Conservation (phyloP, 805 yeast genomes). For the Candida insectalens region DNA sequence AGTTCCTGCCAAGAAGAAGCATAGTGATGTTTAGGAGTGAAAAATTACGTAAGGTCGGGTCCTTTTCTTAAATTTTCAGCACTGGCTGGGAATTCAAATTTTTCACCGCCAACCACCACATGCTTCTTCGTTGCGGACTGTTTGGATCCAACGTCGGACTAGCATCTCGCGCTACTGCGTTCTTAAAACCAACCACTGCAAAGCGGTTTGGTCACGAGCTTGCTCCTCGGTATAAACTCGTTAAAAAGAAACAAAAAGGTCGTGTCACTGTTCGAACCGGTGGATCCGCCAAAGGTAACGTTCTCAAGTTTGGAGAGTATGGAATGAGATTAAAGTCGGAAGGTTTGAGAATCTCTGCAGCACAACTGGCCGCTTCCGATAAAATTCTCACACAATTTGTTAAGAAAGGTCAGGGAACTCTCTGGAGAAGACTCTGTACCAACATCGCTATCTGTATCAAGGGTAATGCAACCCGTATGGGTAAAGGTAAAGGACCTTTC, state of each 20-base stretch:
- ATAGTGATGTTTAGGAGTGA: too few relatives aligned
- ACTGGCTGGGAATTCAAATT: too few relatives aligned
- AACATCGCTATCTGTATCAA: slow-evolving; percentile 88
- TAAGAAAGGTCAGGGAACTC: slow-evolving; percentile 65
- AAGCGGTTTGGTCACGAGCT: slow-evolving; percentile 45
- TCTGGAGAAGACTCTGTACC: slow-evolving; percentile 75
- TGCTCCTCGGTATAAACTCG: slow-evolving; percentile 65
- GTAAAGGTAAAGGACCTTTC: slow-evolving; percentile 97
- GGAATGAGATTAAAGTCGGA: slow-evolving; percentile 86
- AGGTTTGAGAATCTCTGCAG: slow-evolving; percentile 78
- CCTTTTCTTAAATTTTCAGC: too few relatives aligned
- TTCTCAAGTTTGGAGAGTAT: slow-evolving; percentile 69
- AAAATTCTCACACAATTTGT: slow-evolving; percentile 74
- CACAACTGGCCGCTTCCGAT: slow-evolving; percentile 87
- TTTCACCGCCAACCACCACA: too few relatives aligned
- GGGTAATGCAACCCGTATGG: slow-evolving; percentile 99
- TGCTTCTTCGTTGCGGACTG: too few relatives aligned
- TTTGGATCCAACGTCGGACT: too few relatives aligned
- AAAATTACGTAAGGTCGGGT: too few relatives aligned
- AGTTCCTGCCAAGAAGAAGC: too few relatives aligned
- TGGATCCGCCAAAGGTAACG: slow-evolving; percentile 84
- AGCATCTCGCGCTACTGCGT: too few relatives aligned
- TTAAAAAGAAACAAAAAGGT: slow-evolving; percentile 83
- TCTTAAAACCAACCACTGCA: neutral
- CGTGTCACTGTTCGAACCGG: slow-evolving; percentile 92